phyloP scores from a whole-genome alignment of 495 filamentous ascomycete species.

The Daldinia bambusicola region DNA sequence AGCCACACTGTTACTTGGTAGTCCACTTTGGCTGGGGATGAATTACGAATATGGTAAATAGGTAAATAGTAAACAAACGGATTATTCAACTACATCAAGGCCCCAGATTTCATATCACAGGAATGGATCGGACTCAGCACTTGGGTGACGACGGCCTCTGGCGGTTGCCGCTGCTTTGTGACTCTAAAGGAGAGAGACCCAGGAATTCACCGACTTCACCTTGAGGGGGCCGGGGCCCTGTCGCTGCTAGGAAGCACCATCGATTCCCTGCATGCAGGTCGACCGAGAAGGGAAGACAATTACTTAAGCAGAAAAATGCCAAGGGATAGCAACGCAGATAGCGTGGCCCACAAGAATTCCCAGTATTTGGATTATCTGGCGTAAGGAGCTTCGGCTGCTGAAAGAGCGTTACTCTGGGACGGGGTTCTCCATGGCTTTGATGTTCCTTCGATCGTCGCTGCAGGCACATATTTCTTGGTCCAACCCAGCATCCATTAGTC shows the following conservation, averaged over 20 bases:
- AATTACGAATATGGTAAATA: constrained; percentile 30
- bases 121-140: constrained; percentile 30
- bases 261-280: constrained; percentile 45
- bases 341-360: constrained; percentile 36
- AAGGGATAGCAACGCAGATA: constrained; percentile 45
- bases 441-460: constrained; percentile 46
- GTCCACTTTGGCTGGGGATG: constrained; percentile 36
- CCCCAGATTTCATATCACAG: constrained; percentile 23
- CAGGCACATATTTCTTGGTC: constrained; percentile 41
- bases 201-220: constrained; percentile 43
- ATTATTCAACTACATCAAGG: constrained; percentile 38
- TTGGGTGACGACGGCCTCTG: constrained; percentile 27
- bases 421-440: constrained; percentile 40
- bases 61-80: constrained; percentile 13
- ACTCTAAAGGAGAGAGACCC: constrained; percentile 19
- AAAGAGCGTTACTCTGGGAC: constrained; percentile 35
- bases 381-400: constrained; percentile 21
- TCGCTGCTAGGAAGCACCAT: constrained; percentile 14
- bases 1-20: constrained; percentile 40
- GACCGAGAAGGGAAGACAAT: constrained; percentile 43
- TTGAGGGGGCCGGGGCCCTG: constrained; percentile 31
- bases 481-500: constrained; percentile 35
- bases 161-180: constrained; percentile 27
- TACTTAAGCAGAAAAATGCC: constrained; percentile 41
- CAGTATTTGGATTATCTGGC: constrained; percentile 33